A percentile compares a stretch with the other conserved stretches of the same genome.
Conservation (phyloP, 2,329 filamentous ascomycete genomes). For the Coleophoma crateriformis region DNA sequence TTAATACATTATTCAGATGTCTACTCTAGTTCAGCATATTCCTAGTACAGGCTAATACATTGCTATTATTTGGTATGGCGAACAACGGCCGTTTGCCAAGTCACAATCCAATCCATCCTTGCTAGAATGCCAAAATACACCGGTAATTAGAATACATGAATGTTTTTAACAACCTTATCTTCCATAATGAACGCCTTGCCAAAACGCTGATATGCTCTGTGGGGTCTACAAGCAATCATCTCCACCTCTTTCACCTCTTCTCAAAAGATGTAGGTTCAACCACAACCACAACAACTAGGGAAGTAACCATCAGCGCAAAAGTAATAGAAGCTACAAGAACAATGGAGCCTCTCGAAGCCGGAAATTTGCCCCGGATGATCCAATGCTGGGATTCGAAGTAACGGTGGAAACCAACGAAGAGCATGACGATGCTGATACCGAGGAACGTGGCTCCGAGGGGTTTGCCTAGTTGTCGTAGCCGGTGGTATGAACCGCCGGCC, state of each 20-base stretch:
- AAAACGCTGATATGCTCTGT: not conserved
- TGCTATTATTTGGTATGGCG: too few species aligned
- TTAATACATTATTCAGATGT: too few species aligned
- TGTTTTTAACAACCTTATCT: too few species aligned
- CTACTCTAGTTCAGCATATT: too few species aligned
- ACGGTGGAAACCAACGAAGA: slow-evolving; percentile 71
- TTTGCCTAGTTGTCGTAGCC: slow-evolving; percentile 60
- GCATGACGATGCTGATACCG: slow-evolving; percentile 66
- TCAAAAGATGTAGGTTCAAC: slow-evolving; percentile 35
- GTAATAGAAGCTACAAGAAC: slow-evolving; percentile 63
- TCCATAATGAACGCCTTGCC: not conserved
- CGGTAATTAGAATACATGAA: too few species aligned
- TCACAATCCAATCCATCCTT: too few species aligned
- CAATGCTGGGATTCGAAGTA: slow-evolving; percentile 77
- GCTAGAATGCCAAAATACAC: too few species aligned
- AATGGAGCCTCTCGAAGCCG: slow-evolving; percentile 71
- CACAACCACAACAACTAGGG: slow-evolving; percentile 53
- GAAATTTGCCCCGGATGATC: slow-evolving; percentile 75
- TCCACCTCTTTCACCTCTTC: slow-evolving; percentile 6
- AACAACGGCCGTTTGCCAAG: too few species aligned
- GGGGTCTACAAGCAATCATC: not conserved
- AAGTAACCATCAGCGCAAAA: slow-evolving; percentile 54
- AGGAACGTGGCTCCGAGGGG: slow-evolving; percentile 74
- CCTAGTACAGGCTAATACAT: too few species aligned
- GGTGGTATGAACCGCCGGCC: slow-evolving; percentile 26